Conservation (phyloP, 2,329 filamentous ascomycete genomes). For the Hypoxylon sp. region DNA sequence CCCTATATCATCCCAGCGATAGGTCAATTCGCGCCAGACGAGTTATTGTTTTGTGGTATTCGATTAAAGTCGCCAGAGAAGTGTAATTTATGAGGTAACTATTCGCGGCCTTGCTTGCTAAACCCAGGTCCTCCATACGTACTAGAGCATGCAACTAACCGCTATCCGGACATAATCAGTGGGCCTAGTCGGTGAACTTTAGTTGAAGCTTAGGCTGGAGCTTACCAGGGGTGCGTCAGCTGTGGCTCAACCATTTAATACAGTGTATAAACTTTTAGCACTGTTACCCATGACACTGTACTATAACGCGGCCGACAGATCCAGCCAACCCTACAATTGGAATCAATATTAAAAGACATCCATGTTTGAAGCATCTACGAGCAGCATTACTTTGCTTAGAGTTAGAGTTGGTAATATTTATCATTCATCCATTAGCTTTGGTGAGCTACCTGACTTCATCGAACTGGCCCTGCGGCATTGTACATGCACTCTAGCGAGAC, state of each 20-base stretch:
- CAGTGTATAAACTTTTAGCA: background rate
- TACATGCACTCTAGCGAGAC: slow-evolving; percentile 6
- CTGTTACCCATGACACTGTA: background rate
- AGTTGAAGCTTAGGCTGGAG: slow-evolving; percentile 18
- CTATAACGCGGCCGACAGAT: background rate
- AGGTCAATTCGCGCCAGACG: background rate
- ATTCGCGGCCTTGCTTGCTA: slow-evolving; percentile 21
- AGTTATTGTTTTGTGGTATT: background rate
- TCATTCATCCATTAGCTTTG: slow-evolving; percentile 2
- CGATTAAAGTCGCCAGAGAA: slow-evolving; percentile 3
- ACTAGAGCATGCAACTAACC: slow-evolving; percentile 39
- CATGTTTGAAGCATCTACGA: background rate
- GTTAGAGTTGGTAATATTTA: background rate
- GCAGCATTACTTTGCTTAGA: background rate
- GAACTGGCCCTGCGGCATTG: background rate
- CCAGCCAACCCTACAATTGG: background rate
- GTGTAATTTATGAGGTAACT: slow-evolving; percentile 30
- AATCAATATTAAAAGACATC: background rate
- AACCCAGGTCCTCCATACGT: background rate
- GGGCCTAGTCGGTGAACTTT: slow-evolving; percentile 12
- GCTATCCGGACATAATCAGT: slow-evolving; percentile 6
- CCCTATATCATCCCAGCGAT: background rate
- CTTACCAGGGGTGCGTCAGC: slow-evolving; percentile 29
- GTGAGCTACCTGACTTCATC: background rate
- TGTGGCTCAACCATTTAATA: slow-evolving; percentile 36